Base-by-base conservation (phyloP, 2,329 filamentous ascomycete species). In the Tolypocladium tundrense region DNA sequence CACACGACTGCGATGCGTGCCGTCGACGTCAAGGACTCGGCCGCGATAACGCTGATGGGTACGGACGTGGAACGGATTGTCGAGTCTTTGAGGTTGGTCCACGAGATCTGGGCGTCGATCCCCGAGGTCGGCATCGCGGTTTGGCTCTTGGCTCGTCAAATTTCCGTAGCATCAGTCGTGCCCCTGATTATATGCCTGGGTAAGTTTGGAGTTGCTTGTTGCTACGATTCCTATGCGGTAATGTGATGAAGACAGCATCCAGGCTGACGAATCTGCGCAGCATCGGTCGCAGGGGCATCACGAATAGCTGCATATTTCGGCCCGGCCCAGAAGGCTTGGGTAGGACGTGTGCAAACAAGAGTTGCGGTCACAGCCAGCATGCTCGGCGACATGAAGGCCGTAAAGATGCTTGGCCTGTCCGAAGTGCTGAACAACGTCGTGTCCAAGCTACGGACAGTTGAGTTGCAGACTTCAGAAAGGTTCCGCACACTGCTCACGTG, bases 341-440 rank as follows among this genome's bases (percentile, higher is more conserved):
- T 52, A 4, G 41, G 19, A 8, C 33, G 55, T 31, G 53, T 59
- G 1, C 55, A 59, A 39, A 53, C 51, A 10, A 51, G 58, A 11
- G 50, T 57, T 35, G 33, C 41, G 1, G 51, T 57, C 33, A 57
- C 55, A 9, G 42, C 55, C 3, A 24, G n/a, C 24, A 50, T 55
- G 33, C 50, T 59, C 10, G 42, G 50, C 41, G 52, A 55, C 55
- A 59, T 59, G 41, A 59, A 59, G 43, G 55, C 45, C 9, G 56
- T 58, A n/a, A 58, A 60, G 53, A 52, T 58, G 53, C 56, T 58
- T 4, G 56, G 58, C 24, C 43, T 56, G 13, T 51, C 55, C 14
- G 43, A 56, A 13, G 45, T 39, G 4, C 13, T 56, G 55, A n/a
- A 4, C 33, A 35, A 31, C 13, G 21, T 56, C 10, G 27, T 56